These are phyloP conservation scores for Cardamine resedifolia DNA, from an alignment of 345 rosid genomes.

Conservation along the genomic window DNA sequence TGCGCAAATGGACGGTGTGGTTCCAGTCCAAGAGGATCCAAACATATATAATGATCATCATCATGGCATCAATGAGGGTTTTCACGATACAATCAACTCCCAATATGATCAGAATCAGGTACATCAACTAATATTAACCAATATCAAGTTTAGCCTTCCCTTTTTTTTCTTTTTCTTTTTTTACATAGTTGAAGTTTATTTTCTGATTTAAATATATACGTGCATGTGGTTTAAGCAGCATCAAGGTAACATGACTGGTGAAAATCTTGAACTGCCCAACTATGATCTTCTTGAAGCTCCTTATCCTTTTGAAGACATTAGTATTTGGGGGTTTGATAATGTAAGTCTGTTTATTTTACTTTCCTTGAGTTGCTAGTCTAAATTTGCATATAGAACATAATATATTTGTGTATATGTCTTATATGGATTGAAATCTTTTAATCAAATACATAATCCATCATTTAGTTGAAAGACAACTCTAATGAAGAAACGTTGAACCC, in stretches of 20 bases:
- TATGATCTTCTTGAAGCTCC: background rate
- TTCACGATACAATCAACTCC: background rate
- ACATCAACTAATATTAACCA: background rate
- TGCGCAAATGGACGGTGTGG: background rate
- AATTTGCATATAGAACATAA: background rate
- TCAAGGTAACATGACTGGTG: background rate
- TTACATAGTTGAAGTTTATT: background rate
- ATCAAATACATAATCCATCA: background rate
- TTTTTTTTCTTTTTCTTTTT: background rate
- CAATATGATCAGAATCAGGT: conserved; percentile 23
- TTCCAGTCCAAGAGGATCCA: background rate
- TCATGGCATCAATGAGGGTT: background rate
- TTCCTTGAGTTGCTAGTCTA: background rate
- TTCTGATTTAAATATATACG: background rate
- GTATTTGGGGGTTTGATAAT: background rate
- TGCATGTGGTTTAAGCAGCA: conserved; percentile 14
- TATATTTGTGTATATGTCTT: background rate
- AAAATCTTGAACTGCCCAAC: background rate
- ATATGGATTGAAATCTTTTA: background rate
- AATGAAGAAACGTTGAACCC: background rate
- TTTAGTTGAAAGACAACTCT: background rate
- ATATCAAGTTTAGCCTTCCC: background rate
- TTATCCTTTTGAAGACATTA: background rate
- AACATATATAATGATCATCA: background rate
- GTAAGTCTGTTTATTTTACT: conserved; percentile 14